Percentiles rank a stretch among this genome's conserved stretches.
Conservation (phyloP, 805 yeast species). For the Saturnispora kantuleensis region DNA sequence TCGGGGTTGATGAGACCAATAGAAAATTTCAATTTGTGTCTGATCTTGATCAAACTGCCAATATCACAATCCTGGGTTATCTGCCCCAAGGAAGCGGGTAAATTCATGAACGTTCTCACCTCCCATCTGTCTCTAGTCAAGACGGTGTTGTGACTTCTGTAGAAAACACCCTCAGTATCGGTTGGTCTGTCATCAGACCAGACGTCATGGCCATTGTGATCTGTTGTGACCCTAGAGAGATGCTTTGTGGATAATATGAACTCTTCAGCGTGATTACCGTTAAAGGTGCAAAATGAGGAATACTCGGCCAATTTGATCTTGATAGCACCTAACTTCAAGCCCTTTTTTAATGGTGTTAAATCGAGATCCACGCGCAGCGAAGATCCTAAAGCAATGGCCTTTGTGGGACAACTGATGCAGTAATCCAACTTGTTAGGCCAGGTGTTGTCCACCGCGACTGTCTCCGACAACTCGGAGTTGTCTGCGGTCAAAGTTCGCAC, state of each 20-base stretch:
- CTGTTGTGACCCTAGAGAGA: constrained; percentile 29
- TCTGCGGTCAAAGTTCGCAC: constrained; percentile 84
- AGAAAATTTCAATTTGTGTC: constrained; percentile 79
- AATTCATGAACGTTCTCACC: constrained; percentile 42
- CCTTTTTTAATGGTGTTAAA: constrained; percentile 74
- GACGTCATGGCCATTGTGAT: constrained; percentile 33
- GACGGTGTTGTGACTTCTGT: constrained; percentile 21
- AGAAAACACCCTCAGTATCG: constrained; percentile 32
- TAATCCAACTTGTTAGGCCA: constrained; percentile 96
- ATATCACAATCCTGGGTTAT: constrained; percentile 86
- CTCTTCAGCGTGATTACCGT: constrained; percentile 55
- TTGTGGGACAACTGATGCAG: constrained; percentile 73
- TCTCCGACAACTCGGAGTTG: constrained; percentile 77
- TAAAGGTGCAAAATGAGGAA: constrained; percentile 44
- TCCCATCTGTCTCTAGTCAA: constrained; percentile 66
- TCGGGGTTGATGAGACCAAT: constrained; percentile 77
- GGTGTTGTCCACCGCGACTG: constrained; percentile 86
- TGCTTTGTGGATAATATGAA: constrained; percentile 43
- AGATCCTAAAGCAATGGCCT: constrained; percentile 87
- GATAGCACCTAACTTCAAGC: constrained; percentile 67
- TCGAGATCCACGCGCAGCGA: constrained; percentile 57
- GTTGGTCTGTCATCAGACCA: constrained; percentile 27
- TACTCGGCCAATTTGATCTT: constrained; percentile 60
- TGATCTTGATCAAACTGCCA: constrained; percentile 58
- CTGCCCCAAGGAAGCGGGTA: constrained; percentile 66